phyloP scores from a whole-genome alignment of 371 early-diverging fungal species.

The Phascolomyces articulosus region DNA sequence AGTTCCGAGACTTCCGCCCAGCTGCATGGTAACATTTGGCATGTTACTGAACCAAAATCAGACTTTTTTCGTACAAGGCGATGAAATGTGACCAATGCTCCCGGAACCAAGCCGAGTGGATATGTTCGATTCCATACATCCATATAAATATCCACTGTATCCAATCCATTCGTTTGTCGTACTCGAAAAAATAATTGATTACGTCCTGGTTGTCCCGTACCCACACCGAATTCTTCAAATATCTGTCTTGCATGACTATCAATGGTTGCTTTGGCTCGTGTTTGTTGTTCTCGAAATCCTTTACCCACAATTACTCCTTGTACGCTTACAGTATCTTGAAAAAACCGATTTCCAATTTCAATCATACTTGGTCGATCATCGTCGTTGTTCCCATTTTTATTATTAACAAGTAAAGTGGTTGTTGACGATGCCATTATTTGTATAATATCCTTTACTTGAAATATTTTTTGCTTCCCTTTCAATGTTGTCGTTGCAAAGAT shows the following conservation, averaged over 20 bases:
- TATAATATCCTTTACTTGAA: not conserved
- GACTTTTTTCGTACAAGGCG: conserved; percentile 17
- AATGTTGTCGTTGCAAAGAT: not conserved
- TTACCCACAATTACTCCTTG: conserved; percentile 28
- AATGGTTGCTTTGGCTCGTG: not conserved
- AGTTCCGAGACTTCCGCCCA: conserved; percentile 10
- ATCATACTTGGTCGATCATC: not conserved
- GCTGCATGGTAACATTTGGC: conserved; percentile 1
- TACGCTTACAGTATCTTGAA: conserved; percentile 13
- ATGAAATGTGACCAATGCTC: conserved; percentile 22
- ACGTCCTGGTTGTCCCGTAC: conserved; percentile 27
- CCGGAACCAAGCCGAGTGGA: conserved; percentile 32
- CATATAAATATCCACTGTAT: conserved; percentile 32
- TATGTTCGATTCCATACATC: conserved; percentile 17
- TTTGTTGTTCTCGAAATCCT: conserved; percentile 14
- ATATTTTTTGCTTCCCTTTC: not conserved
- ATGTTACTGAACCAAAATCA: conserved; percentile 4
- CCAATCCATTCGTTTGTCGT: conserved; percentile 26
- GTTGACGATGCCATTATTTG: not conserved
- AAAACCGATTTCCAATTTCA: not conserved
- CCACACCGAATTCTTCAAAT: conserved; percentile 17
- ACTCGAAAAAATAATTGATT: conserved; percentile 26
- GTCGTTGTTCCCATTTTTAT: not conserved
- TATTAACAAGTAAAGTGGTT: not conserved
- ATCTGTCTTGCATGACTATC: not conserved